Percentiles rank a stretch among this genome's conserved stretches.
Evolutionary conservation across 495 filamentous ascomycete genomes (phyloP).

Genomic region (Penicillium crystallinum): DNA sequence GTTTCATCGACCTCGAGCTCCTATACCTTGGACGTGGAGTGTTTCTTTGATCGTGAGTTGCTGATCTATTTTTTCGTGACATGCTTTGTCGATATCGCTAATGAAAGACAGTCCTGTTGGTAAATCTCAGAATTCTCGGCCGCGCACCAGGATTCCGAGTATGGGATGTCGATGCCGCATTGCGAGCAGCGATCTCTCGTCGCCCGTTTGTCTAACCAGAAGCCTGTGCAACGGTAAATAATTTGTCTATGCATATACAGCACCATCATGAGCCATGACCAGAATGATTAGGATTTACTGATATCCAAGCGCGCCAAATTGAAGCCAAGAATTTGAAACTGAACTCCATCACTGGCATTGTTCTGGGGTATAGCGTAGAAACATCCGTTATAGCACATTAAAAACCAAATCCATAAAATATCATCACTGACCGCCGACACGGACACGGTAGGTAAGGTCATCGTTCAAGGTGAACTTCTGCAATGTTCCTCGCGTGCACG

Average conservation of each 20-base stretch:
- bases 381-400: neutral
- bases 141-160: slow-evolving; percentile 26
- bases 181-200: slow-evolving; percentile 17
- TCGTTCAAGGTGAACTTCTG: neutral
- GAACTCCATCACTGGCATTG: slow-evolving; percentile 8
- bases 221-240: neutral
- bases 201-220: slow-evolving; percentile 1
- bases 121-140: slow-evolving; percentile 22
- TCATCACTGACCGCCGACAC: neutral
- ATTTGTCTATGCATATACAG: neutral
- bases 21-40: slow-evolving; percentile 24
- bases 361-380: slow-evolving; percentile 9
- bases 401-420: neutral
- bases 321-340: neutral
- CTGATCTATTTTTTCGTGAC: neutral
- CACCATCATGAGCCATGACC: neutral
- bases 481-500: neutral
- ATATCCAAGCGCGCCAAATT: neutral
- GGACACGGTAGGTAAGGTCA: neutral
- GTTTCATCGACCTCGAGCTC: slow-evolving; percentile 1
- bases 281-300: neutral
- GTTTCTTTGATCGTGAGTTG: slow-evolving; percentile 26
- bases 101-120: slow-evolving; percentile 15
- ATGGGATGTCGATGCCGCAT: slow-evolving; percentile 23
- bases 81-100: neutral